A percentile compares a stretch with the other conserved stretches of the same genome.
phyloP scores from a whole-genome alignment of 1,284 basidiomycete species.

The Vanrija sp. region DNA sequence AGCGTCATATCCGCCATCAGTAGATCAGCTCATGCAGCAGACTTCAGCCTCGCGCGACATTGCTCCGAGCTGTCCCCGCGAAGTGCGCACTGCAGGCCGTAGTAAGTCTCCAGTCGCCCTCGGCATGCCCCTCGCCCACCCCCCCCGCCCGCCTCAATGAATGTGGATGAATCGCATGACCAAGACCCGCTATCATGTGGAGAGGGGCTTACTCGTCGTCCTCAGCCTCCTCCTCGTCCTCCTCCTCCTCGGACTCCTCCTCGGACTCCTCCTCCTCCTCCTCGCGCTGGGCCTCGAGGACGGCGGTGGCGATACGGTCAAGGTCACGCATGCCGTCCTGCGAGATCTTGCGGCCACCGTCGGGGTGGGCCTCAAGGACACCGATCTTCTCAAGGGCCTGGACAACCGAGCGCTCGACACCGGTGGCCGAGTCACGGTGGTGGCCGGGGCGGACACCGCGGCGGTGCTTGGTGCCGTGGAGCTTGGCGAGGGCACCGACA shows the following conservation, averaged over 20 bases:
- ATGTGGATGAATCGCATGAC: conserved; percentile 24
- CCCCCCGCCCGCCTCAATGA: not conserved
- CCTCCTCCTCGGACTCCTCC: conserved; percentile 73
- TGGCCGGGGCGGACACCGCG: conserved; percentile 93
- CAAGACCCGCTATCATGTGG: conserved; percentile 16
- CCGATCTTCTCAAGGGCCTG: conserved; percentile 99
- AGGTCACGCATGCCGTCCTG: conserved; percentile 94
- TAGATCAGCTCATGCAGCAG: too few species aligned
- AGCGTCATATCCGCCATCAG: too few species aligned
- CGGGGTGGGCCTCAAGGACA: conserved; percentile 87
- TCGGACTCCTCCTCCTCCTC: conserved; percentile 83
- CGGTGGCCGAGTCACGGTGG: conserved; percentile 82
- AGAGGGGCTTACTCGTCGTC: conserved; percentile 48
- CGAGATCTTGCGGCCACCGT: conserved; percentile 92
- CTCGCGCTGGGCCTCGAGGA: conserved; percentile 81
- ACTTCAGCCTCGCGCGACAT: too few species aligned
- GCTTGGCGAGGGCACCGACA: conserved; percentile 87
- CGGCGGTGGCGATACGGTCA: conserved; percentile 93
- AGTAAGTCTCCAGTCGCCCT: too few species aligned
- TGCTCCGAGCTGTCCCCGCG: too few species aligned
- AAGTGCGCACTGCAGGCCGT: too few species aligned
- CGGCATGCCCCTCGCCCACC: too few species aligned
- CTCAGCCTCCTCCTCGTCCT: conserved; percentile 53
- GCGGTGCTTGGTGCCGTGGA: conserved; percentile 94
- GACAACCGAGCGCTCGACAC: conserved; percentile 85